These are phyloP conservation scores for Termitomyces sp. DNA, from an alignment of 768 basidiomycete genomes.

Conservation along the genomic window DNA sequence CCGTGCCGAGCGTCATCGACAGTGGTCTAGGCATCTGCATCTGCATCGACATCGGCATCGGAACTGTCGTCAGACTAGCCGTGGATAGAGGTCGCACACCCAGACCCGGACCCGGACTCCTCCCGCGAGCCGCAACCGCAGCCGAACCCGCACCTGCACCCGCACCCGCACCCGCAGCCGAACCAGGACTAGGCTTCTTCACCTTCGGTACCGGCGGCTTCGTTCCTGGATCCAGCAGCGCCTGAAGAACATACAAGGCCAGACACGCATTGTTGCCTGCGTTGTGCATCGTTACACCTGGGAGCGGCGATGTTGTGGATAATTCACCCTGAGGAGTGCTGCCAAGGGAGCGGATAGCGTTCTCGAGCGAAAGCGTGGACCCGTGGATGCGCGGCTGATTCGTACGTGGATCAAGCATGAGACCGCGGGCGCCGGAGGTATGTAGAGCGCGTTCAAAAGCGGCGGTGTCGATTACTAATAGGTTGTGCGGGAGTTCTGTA, in stretches of 20 bases:
- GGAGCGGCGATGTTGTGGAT: conserved; percentile 15
- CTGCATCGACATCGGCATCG: background rate
- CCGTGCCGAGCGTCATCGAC: background rate
- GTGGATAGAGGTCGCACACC: background rate
- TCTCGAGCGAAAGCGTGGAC: conserved; percentile 56
- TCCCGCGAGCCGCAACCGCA: background rate
- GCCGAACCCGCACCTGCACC: background rate
- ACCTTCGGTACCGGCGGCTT: background rate
- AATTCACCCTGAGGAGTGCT: background rate
- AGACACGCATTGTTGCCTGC: conserved; percentile 80
- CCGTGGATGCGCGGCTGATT: conserved; percentile 45
- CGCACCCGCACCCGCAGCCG: background rate
- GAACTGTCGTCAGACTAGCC: background rate
- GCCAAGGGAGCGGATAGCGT: conserved; percentile 37
- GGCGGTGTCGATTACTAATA: conserved; percentile 62
- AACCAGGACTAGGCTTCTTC: background rate
- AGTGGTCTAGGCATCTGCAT: background rate
- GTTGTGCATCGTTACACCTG: conserved; percentile 52
- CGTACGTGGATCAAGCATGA: conserved; percentile 57
- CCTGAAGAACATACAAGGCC: conserved; percentile 61
- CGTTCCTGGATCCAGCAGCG: conserved; percentile 50
- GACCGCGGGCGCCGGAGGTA: conserved; percentile 45
- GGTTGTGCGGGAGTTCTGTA: conserved; percentile 67
- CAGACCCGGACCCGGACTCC: background rate
- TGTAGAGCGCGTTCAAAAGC: conserved; percentile 61